A percentile compares a stretch with the other conserved stretches of the same genome.
Evolutionary conservation across 805 yeast species (phyloP).

Genomic region (Lachancea sp.): DNA sequence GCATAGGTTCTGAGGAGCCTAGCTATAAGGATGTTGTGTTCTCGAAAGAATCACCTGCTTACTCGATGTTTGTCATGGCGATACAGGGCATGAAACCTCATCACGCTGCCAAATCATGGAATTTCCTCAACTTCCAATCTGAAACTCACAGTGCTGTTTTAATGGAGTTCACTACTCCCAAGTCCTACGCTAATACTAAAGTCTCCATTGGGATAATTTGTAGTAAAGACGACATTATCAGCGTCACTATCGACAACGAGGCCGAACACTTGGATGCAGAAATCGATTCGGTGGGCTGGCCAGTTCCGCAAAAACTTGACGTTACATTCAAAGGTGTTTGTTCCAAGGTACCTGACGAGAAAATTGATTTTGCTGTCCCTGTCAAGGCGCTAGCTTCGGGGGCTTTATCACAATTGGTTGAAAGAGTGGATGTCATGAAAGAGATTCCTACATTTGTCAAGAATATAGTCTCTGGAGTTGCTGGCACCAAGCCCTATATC

Average conservation of each 20-base stretch:
- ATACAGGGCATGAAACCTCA: conserved; percentile 99
- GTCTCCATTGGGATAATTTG: conserved; percentile 76
- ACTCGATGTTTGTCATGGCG: conserved; percentile 89
- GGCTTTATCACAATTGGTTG: conserved; percentile 55
- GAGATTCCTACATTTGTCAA: conserved; percentile 94
- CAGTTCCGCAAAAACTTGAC: conserved; percentile 63
- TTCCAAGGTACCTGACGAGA: conserved; percentile 40
- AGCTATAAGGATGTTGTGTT: conserved; percentile 20
- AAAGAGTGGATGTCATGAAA: conserved; percentile 95
- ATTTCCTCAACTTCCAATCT: conserved; percentile 84
- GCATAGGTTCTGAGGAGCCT: conserved; percentile 23
- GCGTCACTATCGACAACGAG: conserved; percentile 60
- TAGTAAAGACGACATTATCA: conserved; percentile 53
- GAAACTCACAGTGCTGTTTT: conserved; percentile 64
- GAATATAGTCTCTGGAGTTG: conserved; percentile 86
- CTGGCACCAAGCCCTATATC: conserved; percentile 94
- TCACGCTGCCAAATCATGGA: conserved; percentile 97
- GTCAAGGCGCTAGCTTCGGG: conserved; percentile 54
- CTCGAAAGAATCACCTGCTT: conserved; percentile 26
- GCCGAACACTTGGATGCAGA: conserved; percentile 50
- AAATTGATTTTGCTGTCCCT: conserved; percentile 28
- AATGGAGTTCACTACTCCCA: conserved; percentile 96
- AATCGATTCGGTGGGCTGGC: conserved; percentile 86
- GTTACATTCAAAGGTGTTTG: conserved; percentile 51
- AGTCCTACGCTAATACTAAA: conserved; percentile 73